Evolutionary conservation across 2,329 filamentous ascomycete genomes (phyloP), one percentile per base, ranked within the genome.

Genomic region (Colletotrichum sp.): DNA sequence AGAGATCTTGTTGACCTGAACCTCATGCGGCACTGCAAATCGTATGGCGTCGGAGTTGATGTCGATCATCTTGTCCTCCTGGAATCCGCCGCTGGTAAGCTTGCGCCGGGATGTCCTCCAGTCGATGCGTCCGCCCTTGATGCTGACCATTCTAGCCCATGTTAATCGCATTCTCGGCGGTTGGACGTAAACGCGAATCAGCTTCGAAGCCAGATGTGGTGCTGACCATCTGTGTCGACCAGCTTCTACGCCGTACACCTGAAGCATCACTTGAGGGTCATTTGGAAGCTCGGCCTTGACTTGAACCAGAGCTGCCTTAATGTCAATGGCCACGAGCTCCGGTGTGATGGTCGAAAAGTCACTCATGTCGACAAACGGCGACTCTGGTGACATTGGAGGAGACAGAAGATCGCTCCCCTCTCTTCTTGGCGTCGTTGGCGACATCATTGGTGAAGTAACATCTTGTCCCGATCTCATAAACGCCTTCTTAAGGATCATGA

Each of bases 251-350:
- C 92, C 92, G 82, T 96, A 96, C 12, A 98, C 88, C 77, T 98
- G 96, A 4, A 99, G 81, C 95, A 99, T 96, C 84, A 99, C 88
- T 0, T 93, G 91, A n/a, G 97, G 98, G 80, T 99, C 96, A 21
- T 93, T 89, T 2, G 97, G 96, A 91, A 99, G 93, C 60, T 93
- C 93, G 7, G 94, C 95, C 85, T 99, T 99, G 79, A 99, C 85
- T 82, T 99, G 96, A 24, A 99, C 86, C 39, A 98, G 90, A 2
- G 92, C 91, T 7, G 94, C 93, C 84, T 95, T 97, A 80, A 98
- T 88, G 82, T 99, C 96, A 21, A 98, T 85, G 2, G 95, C 94
- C 15, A 98, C 86, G 16, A 98, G 88, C 82, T 99, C 96, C 5
- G 84, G 84, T 1, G 83, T 78, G 26, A 82, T 28, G 2, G 83